phyloP scores from a whole-genome alignment of 352 stramenopile species.

The Phytophthora melonis region DNA sequence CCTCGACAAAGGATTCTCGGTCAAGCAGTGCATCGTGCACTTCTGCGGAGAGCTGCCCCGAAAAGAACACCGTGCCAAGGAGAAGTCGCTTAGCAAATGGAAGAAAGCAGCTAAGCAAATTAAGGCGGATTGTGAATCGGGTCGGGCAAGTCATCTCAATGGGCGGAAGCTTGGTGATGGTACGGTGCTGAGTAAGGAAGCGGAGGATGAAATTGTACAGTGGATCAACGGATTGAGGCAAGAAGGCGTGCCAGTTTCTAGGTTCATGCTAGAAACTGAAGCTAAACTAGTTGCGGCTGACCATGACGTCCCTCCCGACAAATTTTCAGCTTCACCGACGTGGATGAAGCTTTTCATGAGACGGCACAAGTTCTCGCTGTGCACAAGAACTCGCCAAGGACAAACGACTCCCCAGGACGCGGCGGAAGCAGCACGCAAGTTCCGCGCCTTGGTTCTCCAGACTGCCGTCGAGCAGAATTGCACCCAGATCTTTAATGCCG shows the following conservation, averaged over 20 bases:
- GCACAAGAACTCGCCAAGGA: slow-evolving; percentile 11
- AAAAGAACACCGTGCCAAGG: slow-evolving; percentile 11
- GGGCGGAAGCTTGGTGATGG: not conserved
- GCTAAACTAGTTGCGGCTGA: slow-evolving; percentile 6
- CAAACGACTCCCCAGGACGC: slow-evolving; percentile 23
- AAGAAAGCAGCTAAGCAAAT: not conserved
- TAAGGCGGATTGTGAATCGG: not conserved
- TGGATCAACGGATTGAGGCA: slow-evolving; percentile 19
- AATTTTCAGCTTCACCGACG: not conserved
- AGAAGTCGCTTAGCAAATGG: slow-evolving; percentile 15
- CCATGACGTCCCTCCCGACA: not conserved
- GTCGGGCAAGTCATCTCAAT: slow-evolving; percentile 2
- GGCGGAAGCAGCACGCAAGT: not conserved
- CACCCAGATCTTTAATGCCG: slow-evolving; percentile 15
- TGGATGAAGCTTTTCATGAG: slow-evolving; percentile 17
- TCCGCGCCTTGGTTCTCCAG: slow-evolving; percentile 1
- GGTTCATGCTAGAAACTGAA: slow-evolving; percentile 15
- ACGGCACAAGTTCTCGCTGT: slow-evolving; percentile 15
- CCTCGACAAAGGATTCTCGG: not conserved
- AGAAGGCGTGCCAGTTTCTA: slow-evolving; percentile 7
- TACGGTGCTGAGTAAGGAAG: not conserved
- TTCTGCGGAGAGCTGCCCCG: slow-evolving; percentile 1
- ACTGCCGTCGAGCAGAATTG: slow-evolving; percentile 20
- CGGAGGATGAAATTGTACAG: slow-evolving; percentile 8
- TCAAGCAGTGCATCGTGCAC: slow-evolving; percentile 10